Evolutionary conservation across 2,329 filamentous ascomycete genomes (phyloP).

Genomic region (Plenodomus biglobosus): DNA sequence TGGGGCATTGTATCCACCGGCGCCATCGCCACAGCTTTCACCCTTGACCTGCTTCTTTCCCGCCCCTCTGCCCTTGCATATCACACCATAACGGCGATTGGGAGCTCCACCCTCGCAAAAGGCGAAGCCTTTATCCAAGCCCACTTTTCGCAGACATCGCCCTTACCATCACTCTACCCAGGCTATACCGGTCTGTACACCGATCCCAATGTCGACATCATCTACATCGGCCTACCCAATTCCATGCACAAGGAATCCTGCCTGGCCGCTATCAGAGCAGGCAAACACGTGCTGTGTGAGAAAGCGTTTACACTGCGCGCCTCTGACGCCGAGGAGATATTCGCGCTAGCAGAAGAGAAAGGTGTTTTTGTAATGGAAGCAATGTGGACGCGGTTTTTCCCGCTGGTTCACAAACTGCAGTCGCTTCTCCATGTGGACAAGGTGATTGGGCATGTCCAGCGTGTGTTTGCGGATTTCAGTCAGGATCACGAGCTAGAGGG

Average conservation of each 20-base stretch:
- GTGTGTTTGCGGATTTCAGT: no score
- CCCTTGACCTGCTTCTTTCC: slow-evolving; percentile 4
- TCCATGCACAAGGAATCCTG: slow-evolving; percentile 86
- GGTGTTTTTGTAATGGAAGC: slow-evolving; percentile 49
- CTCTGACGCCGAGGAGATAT: slow-evolving; percentile 69
- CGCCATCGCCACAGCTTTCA: no score
- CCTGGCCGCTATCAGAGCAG: slow-evolving; percentile 73
- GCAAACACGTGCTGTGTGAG: slow-evolving; percentile 83
- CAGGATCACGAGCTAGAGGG: slow-evolving; percentile 44
- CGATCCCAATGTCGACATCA: slow-evolving; percentile 73
- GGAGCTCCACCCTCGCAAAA: slow-evolving; percentile 17
- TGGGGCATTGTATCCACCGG: no score
- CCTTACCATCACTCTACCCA: slow-evolving; percentile 62
- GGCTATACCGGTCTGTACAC: slow-evolving; percentile 75
- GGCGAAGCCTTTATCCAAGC: slow-evolving; percentile 10
- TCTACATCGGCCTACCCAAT: slow-evolving; percentile 85
- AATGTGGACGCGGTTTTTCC: slow-evolving; percentile 84
- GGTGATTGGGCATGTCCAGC: slow-evolving; percentile 51
- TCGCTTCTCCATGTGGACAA: slow-evolving; percentile 58
- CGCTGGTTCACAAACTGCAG: slow-evolving; percentile 71
- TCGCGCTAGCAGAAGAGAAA: slow-evolving; percentile 68
- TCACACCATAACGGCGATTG: slow-evolving; percentile 18
- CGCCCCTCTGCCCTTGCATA: slow-evolving; percentile 12
- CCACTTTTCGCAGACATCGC: slow-evolving; percentile 31
- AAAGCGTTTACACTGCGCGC: slow-evolving; percentile 83